phyloP scores from a whole-genome alignment of 371 early-diverging fungal genomes.

The Mortierella sp. region DNA sequence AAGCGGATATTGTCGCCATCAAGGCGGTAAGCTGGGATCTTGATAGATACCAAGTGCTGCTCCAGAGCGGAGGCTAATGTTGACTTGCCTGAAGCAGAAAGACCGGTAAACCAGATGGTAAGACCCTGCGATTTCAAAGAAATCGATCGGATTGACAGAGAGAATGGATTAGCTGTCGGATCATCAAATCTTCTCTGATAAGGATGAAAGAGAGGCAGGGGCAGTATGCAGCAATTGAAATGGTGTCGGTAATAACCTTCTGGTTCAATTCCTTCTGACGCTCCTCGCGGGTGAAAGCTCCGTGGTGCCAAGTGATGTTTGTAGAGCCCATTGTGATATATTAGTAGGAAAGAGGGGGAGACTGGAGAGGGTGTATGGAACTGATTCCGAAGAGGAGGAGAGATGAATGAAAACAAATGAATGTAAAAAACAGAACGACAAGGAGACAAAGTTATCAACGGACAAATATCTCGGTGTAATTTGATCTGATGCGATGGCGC shows the following conservation, averaged over 20 bases:
- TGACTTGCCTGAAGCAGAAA: constrained; percentile 95
- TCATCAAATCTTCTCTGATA: neutral
- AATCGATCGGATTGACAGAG: neutral
- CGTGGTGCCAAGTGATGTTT: constrained; percentile 94
- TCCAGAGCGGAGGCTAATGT: constrained; percentile 93
- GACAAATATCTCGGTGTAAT: constrained; percentile 4
- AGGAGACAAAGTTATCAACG: neutral
- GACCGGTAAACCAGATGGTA: constrained; percentile 94
- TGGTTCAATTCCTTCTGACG: constrained; percentile 80
- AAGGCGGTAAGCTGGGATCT: constrained; percentile 85
- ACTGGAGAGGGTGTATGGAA: neutral
- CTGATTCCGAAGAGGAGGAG: constrained; percentile 10
- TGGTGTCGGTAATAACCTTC: constrained; percentile 60
- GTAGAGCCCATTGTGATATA: constrained; percentile 66
- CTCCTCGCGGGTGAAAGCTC: constrained; percentile 80
- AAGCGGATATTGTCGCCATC: constrained; percentile 97
- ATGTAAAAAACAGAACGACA: neutral
- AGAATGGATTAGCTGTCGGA: neutral
- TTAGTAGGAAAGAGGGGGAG: neutral
- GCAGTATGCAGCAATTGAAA: neutral
- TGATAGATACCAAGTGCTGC: constrained; percentile 82
- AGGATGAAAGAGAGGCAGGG: neutral
- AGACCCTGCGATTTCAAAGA: constrained; percentile 66
- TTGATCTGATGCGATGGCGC: constrained; percentile 22
- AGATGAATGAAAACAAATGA: neutral